Percentiles rank a stretch among this genome's conserved stretches.
Conservation (phyloP, 768 basidiomycete species). For the Termitomyces sp. region DNA sequence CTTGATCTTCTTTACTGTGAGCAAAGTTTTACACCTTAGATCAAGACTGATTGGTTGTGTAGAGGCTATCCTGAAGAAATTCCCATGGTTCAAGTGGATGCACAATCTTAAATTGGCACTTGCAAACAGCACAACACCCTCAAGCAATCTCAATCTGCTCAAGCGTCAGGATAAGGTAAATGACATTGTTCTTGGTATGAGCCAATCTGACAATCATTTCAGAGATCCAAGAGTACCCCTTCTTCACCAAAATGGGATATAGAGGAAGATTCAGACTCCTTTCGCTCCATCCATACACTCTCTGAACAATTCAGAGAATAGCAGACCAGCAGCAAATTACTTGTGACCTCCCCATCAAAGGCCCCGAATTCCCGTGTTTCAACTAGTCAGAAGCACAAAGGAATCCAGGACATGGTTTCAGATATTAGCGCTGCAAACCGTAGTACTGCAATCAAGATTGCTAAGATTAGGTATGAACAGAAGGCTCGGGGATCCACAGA, state of each 20-base stretch:
- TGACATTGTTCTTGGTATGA: too few relatives aligned
- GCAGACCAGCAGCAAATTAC: background rate
- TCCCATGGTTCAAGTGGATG: background rate
- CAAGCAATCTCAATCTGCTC: background rate
- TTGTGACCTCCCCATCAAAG: background rate
- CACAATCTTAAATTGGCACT: background rate
- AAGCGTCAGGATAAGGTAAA: too few relatives aligned
- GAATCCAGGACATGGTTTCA: background rate
- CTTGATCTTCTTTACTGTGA: background rate
- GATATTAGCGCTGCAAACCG: background rate
- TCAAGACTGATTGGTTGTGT: background rate
- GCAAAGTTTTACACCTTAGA: background rate
- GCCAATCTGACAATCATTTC: too few relatives aligned
- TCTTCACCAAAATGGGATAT: too few relatives aligned
- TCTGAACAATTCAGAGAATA: background rate
- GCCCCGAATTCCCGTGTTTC: background rate
- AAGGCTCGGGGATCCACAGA: background rate
- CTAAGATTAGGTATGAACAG: background rate
- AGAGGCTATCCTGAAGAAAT: background rate
- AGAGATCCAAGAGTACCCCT: too few relatives aligned
- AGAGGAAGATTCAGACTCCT: too few relatives aligned
- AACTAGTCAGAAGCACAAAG: background rate
- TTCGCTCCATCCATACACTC: too few relatives aligned
- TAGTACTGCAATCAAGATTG: background rate
- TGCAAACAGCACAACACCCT: background rate